Evolutionary conservation across 441 rosid species (phyloP), one percentile per base, ranked within the genome.

Genomic region (Eruca vesicaria): DNA sequence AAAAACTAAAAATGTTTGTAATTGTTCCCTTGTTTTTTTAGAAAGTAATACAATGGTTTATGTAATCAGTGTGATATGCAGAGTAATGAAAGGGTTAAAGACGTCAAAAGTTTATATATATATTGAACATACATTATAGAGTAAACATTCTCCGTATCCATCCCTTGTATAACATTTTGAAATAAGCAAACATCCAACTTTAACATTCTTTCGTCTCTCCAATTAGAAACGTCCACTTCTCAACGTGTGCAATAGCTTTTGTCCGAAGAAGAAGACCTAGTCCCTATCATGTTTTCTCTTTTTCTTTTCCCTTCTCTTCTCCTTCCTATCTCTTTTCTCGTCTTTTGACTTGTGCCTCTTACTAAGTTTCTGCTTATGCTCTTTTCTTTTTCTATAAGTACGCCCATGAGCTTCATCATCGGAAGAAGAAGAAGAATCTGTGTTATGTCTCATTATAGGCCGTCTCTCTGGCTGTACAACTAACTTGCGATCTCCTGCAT

Each of bases 401-500:
- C 20, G 67, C 38, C 83, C 84, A 43, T n/a, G 53, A 19, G 18
- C 69, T 5, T 50, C 78, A 50, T 74, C 89, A 31, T 31, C 33
- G 8, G 7, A 6, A 31, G 53, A 45, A 45, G 53, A 45, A 45
- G 26, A 84, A 56, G 71, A 75, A 66, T 28, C 33, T 3, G 71
- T 68, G 57, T 60, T 31, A 48, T 14, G 68, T 18, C 67, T 74
- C 19, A 72, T 36, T 3, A 66, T 35, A 73, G 78, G 36, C 21
- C 89, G 87, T 73, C 79, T 89, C 79, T 83, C 89, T 15, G 90
- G 88, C 73, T 90, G 87, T 71, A 73, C 33, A 18, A 69, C 77
- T 50, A 78, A 70, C 9, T 57, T 74, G 21, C 68, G 72, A n/a
- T 74, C 83, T 79, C 82, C 74, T 6, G 48, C 52, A 74, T 77